Evolutionary conservation across 257 asterid genomes (phyloP), one percentile per base, ranked within the genome.

Genomic region (Eucommia ulmoides): DNA sequence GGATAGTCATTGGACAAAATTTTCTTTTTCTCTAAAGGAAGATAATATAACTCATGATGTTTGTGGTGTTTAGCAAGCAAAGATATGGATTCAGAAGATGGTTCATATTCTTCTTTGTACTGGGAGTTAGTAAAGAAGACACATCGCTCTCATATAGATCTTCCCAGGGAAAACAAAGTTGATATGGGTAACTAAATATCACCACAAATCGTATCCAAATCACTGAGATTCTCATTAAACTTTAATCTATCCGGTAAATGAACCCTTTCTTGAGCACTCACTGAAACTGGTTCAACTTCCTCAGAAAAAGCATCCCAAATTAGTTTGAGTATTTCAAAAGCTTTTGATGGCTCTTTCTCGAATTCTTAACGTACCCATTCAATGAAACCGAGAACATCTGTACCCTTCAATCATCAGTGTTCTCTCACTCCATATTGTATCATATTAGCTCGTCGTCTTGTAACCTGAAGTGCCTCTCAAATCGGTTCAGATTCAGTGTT

Each of bases 241-340:
- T 62, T 75, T 54, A 82, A 68, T 33, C 88, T 93, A 61, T 68
- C 84, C 3, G 98, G 98, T 45, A 82, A 19, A 44, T 78, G 75
- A 35, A 89, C 86, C 77, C 76, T 82, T 55, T 71, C 88, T 57
- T 89, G 98, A 51, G 98, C 78, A 74, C 61, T 76, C 42, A 58
- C 47, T 45, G 94, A 66, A 64, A 85, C 79, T 21, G 98, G 98
- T 71, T 91, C 98, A 20, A 89, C 88, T 60, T 82, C 94, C 65
- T 89, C 96, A 0, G 83, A 74, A 50, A 87, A 82, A 22, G 84
- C 76, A 55, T 63, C 76, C 26, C 62, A 66, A 38, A 77, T 55
- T 60, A 78, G 67, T 63, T 72, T 74, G 25, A 76, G 54, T 20
- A 64, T 46, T 61, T 74, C 82, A 51, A 65, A 70, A 63, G 74